phyloP scores from a whole-genome alignment of 306 rosid genomes.

The Vachellia collinsii region DNA sequence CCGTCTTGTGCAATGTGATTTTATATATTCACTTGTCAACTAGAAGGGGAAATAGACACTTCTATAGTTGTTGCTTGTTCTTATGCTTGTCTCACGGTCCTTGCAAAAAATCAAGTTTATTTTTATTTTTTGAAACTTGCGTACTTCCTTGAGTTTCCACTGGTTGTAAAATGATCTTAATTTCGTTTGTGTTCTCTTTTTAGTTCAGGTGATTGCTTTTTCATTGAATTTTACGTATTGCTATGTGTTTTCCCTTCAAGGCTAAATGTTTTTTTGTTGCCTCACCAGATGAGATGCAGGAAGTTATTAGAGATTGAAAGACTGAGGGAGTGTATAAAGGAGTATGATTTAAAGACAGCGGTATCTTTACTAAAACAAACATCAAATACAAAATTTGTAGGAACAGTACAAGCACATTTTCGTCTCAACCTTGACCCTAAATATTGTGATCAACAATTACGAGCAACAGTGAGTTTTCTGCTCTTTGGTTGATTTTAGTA shows the following conservation, averaged over 20 bases:
- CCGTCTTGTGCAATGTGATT: neutral
- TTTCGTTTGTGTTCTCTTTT: neutral
- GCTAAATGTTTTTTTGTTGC: slow-evolving; percentile 35
- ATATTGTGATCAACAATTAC: slow-evolving; percentile 88
- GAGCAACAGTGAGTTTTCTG: slow-evolving; percentile 82
- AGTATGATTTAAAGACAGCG: slow-evolving; percentile 74
- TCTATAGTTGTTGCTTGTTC: neutral
- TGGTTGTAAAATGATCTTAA: neutral
- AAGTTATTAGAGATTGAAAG: slow-evolving; percentile 92
- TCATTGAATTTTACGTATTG: slow-evolving; percentile 5
- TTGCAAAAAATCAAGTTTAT: neutral
- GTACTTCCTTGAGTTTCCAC: neutral
- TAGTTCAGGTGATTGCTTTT: neutral
- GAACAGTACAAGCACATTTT: slow-evolving; percentile 93
- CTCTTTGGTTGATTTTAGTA: slow-evolving; percentile 30
- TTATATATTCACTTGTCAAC: neutral
- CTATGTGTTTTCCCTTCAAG: neutral
- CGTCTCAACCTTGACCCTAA: slow-evolving; percentile 97
- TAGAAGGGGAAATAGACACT: neutral
- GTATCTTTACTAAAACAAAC: slow-evolving; percentile 72
- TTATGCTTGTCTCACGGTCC: neutral
- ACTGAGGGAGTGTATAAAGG: slow-evolving; percentile 79
- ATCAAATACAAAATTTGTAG: slow-evolving; percentile 70
- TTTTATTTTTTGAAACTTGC: neutral
- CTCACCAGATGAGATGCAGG: slow-evolving; percentile 72